A percentile compares a stretch with the other conserved stretches of the same genome.
Conservation (phyloP, 257 asterid genomes). For the Avicennia marina region DNA sequence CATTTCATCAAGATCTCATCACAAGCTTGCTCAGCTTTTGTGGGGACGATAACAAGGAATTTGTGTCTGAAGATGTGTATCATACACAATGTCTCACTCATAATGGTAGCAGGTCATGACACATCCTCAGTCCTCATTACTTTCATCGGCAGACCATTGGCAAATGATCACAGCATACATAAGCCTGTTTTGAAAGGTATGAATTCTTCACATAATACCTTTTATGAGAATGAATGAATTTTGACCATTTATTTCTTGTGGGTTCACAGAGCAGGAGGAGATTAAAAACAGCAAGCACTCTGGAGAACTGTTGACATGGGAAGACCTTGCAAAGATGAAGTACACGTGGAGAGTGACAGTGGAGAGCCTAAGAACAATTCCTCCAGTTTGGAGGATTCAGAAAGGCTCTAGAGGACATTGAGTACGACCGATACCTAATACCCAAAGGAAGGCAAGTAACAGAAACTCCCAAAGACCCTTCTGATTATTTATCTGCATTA, state of each 20-base stretch:
- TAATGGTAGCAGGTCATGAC: constrained; percentile 69
- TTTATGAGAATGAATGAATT: too few species aligned
- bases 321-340: constrained; percentile 67
- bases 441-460: constrained; percentile 70
- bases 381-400: constrained; percentile 74
- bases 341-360: constrained; percentile 71
- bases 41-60: constrained; percentile 29
- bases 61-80: constrained; percentile 57
- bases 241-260: too few species aligned
- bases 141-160: constrained; percentile 46
- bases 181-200: constrained; percentile 60
- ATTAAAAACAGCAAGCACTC: constrained; percentile 33
- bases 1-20: constrained; percentile 53
- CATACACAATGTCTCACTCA: constrained; percentile 50
- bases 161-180: constrained; percentile 35
- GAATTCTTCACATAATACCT: not conserved
- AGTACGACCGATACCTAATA: constrained; percentile 52
- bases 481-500: too few species aligned
- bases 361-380: constrained; percentile 58
- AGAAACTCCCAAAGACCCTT: not conserved
- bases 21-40: constrained; percentile 58
- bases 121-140: constrained; percentile 62
- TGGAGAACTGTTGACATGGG: constrained; percentile 52
- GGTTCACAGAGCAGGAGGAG: constrained; percentile 74
- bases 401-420: constrained; percentile 45